phyloP scores from a whole-genome alignment of 2,329 filamentous ascomycete genomes.

The Colletotrichum ledebouriae region DNA sequence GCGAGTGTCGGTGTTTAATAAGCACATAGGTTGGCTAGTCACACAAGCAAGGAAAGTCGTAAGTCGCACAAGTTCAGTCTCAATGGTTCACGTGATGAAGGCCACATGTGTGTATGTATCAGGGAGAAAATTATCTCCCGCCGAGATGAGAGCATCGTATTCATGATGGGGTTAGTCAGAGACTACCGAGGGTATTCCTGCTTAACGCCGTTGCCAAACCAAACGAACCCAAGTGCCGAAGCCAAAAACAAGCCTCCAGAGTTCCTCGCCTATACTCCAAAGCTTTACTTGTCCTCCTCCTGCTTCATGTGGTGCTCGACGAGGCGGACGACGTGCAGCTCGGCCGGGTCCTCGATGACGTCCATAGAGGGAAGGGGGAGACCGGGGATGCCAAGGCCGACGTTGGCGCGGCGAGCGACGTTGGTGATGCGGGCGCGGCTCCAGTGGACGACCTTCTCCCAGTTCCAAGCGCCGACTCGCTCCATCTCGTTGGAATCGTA shows the following conservation, averaged over 20 bases:
- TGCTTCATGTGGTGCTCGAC: slow-evolving; percentile 21
- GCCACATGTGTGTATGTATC: too few species aligned
- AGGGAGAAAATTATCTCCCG: too few species aligned
- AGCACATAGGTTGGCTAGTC: too few species aligned
- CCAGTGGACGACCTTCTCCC: slow-evolving; percentile 29
- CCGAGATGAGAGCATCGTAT: background rate
- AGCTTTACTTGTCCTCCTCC: background rate
- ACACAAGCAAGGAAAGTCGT: too few species aligned
- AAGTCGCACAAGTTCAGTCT: too few species aligned
- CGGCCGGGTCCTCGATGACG: slow-evolving; percentile 4
- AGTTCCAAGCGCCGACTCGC: slow-evolving; percentile 28
- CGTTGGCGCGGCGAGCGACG: slow-evolving; percentile 2
- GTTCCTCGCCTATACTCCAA: too few species aligned
- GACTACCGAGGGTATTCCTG: background rate
- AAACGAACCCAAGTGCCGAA: background rate
- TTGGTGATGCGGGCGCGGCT: slow-evolving; percentile 21
- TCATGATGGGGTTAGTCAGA: background rate
- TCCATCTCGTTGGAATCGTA: slow-evolving; percentile 33
- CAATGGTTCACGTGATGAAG: too few species aligned
- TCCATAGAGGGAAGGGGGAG: background rate
- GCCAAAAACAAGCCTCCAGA: background rate
- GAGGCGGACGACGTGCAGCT: slow-evolving; percentile 19
- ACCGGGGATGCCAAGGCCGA: background rate
- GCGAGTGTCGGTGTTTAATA: too few species aligned
- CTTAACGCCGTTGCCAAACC: slow-evolving; percentile 1